phyloP scores from a whole-genome alignment of 139 green algal species.

The Coelastrella sp. region DNA sequence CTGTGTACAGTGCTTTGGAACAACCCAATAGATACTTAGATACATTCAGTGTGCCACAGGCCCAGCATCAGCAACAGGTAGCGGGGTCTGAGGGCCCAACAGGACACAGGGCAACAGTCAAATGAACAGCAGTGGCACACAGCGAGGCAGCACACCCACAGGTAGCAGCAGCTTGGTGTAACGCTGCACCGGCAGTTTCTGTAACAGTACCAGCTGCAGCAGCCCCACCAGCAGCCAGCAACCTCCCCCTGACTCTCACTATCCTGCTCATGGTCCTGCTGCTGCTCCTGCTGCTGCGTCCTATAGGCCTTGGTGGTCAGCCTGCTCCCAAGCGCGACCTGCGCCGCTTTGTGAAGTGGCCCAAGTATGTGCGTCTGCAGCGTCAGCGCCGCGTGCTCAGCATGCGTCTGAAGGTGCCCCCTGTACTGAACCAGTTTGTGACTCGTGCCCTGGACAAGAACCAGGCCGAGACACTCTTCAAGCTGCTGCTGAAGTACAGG shows the following conservation, averaged over 20 bases:
- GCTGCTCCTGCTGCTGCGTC: background rate
- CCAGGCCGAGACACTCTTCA: constrained; percentile 94
- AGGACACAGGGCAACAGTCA: background rate
- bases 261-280: background rate
- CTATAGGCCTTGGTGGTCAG: constrained; percentile 84
- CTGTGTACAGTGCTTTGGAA: background rate
- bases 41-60: background rate
- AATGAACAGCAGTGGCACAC: background rate
- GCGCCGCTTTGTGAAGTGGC: constrained; percentile 99
- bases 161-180: background rate
- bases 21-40: background rate
- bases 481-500: constrained; percentile 98
- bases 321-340: constrained; percentile 93
- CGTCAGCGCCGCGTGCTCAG: constrained; percentile 94
- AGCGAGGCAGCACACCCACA: background rate
- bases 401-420: constrained; percentile 90
- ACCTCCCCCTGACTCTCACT: background rate
- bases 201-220: constrained; percentile 3
- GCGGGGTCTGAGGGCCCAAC: background rate
- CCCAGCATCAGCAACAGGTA: too few species aligned
- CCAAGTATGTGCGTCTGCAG: constrained; percentile 99
- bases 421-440: constrained; percentile 76
- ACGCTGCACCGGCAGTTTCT: background rate
- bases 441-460: constrained; percentile 72
- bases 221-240: background rate